Conservation (phyloP, 257 asterid species). For the Salvia splendens region DNA sequence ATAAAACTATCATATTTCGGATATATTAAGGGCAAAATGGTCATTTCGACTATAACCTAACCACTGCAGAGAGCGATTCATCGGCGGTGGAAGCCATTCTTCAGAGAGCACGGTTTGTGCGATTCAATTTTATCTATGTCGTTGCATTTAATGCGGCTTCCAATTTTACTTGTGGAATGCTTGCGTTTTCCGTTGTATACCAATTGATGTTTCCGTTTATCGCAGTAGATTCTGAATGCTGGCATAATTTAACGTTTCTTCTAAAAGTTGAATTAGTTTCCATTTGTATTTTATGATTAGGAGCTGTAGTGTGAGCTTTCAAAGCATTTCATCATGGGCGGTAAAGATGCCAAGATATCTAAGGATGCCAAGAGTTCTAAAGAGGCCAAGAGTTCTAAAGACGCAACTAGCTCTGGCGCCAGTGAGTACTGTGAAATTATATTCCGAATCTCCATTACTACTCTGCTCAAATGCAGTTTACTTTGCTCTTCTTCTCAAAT, state of each 20-base stretch:
- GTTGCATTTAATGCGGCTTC: neutral
- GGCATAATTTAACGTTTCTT: neutral
- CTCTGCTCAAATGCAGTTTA: neutral
- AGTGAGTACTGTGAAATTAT: conserved; percentile 39
- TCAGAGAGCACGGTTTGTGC: conserved; percentile 3
- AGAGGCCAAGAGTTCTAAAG: no score
- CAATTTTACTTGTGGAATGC: neutral
- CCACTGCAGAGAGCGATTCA: no score
- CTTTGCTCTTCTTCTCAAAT: no score
- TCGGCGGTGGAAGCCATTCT: no score
- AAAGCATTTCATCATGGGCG: conserved; percentile 38
- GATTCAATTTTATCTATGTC: neutral
- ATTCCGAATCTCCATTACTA: neutral
- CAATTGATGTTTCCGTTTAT: neutral
- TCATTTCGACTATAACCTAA: no score
- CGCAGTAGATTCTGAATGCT: conserved; percentile 16
- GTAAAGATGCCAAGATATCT: conserved; percentile 33
- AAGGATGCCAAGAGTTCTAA: conserved; percentile 2
- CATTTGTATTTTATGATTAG: conserved; percentile 15
- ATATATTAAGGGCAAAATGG: no score
- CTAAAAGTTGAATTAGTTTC: neutral
- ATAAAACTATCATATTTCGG: no score
- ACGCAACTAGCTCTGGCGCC: conserved; percentile 35
- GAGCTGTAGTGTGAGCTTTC: conserved; percentile 23
- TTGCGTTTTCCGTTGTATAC: neutral